Evolutionary conservation across 306 rosid genomes (phyloP).

Genomic region (Lathyrus oleraceus): DNA sequence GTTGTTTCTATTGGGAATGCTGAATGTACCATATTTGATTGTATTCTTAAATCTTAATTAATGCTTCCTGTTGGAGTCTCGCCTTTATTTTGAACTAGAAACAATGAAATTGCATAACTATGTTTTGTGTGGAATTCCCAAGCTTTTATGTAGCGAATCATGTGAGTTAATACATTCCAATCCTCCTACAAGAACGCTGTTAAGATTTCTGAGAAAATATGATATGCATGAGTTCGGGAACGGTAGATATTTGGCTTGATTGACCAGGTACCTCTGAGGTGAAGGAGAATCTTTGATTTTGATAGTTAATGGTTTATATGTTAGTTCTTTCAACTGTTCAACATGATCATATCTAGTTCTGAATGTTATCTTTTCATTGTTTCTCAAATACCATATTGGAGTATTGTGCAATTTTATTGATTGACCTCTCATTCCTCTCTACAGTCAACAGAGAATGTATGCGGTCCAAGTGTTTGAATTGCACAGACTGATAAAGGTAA

Average conservation of each 20-base stretch:
- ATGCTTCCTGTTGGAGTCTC: neutral
- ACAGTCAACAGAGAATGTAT: conserved; percentile 78
- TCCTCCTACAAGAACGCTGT: conserved; percentile 14
- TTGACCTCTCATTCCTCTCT: conserved; percentile 56
- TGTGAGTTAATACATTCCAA: conserved; percentile 4
- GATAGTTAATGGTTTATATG: conserved; percentile 21
- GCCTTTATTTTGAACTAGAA: neutral
- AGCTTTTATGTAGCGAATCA: neutral
- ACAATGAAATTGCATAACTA: neutral
- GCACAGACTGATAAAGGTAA: conserved; percentile 76
- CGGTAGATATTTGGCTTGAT: conserved; percentile 6
- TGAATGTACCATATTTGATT: too few species aligned
- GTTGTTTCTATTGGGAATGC: too few species aligned
- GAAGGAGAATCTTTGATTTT: conserved; percentile 19
- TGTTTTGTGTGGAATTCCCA: neutral
- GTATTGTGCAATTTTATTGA: conserved; percentile 55
- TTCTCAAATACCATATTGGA: conserved; percentile 25
- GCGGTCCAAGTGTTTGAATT: conserved; percentile 80
- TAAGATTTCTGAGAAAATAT: conserved; percentile 27
- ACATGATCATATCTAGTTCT: conserved; percentile 27
- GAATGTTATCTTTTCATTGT: conserved; percentile 31
- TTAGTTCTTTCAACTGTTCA: conserved; percentile 5
- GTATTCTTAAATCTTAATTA: too few species aligned
- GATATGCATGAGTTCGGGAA: neutral
- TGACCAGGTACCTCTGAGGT: conserved; percentile 1